Evolutionary conservation across 2,329 filamentous ascomycete genomes (phyloP), one percentile per base, ranked within the genome.

Genomic region (Clonostachys solani): DNA sequence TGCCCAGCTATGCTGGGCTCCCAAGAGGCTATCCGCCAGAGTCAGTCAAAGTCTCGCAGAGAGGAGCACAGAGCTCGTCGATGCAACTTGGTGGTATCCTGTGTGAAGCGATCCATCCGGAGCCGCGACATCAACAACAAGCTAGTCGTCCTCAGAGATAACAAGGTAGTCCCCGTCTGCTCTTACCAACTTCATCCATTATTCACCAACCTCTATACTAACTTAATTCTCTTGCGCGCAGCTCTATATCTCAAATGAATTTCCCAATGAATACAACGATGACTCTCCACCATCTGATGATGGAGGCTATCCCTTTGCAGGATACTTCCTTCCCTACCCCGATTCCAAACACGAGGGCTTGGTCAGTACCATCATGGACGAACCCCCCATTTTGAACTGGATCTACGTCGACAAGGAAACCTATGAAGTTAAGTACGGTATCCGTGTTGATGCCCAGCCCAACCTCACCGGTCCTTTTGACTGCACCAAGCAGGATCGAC

Each of bases 381-480:
- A 79, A 55, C 76, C 77, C 23, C 77, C 77, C 12, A 72, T 75
- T 66, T 67, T 81, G 46, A 76, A 80, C 64, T 81, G 77, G 77
- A 73, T 80, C 46, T 81, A 70, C 48, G 71, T 73, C 52, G 69
- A 80, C 62, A 71, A 69, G 50, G 73, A 78, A 56, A 77, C 69
- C 34, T 66, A 71, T 45, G 62, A 68, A 34, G 56, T 80, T 53
- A 64, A 65, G 45, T 73, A 77, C 51, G 76, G 75, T 5, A 83
- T 84, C 19, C 82, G 87, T 33, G 84, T 82, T 44, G 84, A 87
- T 49, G 89, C 86, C 33, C 73, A 85, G 36, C 78, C 73, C 23
- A 87, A 95, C 63, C 71, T 86, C 51, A 80, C 92, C 45, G 90
- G 89, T 15, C 85, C 86, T 8, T 95, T 87, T 86, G 86, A 89